phyloP scores from a whole-genome alignment of 176 grass and related monocot genomes.

The Raddia guianensis region DNA sequence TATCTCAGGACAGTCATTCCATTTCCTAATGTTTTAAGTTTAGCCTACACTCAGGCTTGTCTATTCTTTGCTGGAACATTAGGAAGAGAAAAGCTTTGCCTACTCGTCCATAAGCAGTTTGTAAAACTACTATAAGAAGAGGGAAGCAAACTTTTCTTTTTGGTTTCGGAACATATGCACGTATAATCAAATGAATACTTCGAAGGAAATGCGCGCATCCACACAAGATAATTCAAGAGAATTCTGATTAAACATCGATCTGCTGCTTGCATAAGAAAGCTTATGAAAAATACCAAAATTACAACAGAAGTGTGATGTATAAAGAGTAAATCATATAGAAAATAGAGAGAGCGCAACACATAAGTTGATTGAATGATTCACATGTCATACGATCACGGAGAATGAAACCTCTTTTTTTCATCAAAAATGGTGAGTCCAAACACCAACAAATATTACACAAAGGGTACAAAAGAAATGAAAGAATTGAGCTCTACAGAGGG shows the following conservation, averaged over 20 bases:
- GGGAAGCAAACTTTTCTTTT: neutral
- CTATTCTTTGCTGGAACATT: neutral
- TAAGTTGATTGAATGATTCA: too few species aligned
- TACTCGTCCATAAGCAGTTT: neutral
- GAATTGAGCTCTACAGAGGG: constrained; percentile 64
- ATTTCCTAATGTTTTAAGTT: neutral
- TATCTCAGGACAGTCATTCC: neutral
- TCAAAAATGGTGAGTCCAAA: constrained; percentile 46
- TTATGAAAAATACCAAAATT: neutral
- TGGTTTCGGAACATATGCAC: neutral
- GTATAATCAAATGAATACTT: neutral
- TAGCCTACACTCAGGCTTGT: neutral
- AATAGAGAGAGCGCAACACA: neutral
- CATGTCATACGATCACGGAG: neutral
- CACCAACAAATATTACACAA: constrained; percentile 48
- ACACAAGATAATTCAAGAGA: neutral
- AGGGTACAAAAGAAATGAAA: constrained; percentile 73
- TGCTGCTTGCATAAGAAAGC: neutral
- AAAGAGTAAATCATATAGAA: neutral
- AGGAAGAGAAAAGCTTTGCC: too few species aligned
- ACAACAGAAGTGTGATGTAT: neutral
- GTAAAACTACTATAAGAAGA: neutral
- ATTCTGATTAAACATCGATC: neutral
- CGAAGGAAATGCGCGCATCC: neutral
- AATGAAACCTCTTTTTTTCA: neutral